Evolutionary conservation across 257 asterid species (phyloP).

Genomic region (Solanum megistacrolobum): DNA sequence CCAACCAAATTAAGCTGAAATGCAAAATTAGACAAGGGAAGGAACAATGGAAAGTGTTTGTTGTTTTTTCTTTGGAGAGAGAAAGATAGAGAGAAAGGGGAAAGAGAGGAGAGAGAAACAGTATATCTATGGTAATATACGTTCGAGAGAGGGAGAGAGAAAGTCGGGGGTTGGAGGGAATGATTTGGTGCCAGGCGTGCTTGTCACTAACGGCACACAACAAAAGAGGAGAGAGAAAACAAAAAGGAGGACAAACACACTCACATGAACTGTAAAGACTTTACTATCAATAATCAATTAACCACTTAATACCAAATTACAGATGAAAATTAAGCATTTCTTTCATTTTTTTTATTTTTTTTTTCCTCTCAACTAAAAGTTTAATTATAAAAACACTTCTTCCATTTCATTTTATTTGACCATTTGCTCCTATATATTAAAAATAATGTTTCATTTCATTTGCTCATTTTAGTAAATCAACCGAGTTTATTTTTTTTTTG

Average conservation of each 20-base stretch:
- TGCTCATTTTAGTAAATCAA: background rate
- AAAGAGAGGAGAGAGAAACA: slow-evolving; percentile 12
- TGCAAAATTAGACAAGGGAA: background rate
- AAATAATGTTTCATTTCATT: background rate
- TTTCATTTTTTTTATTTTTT: background rate
- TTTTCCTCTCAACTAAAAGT: background rate
- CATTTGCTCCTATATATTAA: background rate
- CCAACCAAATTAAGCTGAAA: slow-evolving; percentile 26
- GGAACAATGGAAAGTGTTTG: background rate
- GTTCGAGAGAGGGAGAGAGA: slow-evolving; percentile 13
- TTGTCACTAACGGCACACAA: slow-evolving; percentile 55
- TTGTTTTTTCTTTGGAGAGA: background rate
- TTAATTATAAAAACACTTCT: background rate
- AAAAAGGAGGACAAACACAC: background rate
- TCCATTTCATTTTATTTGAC: background rate
- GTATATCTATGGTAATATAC: slow-evolving; percentile 3
- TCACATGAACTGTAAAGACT: background rate
- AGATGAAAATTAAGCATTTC: background rate
- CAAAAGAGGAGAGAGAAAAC: background rate
- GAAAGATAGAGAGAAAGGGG: slow-evolving; percentile 3
- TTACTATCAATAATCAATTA: background rate
- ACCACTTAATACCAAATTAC: background rate
- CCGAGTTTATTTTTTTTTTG: background rate
- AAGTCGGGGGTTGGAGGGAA: slow-evolving; percentile 26
- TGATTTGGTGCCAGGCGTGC: slow-evolving; percentile 82